Percentiles rank a stretch among this genome's conserved stretches.
These are phyloP conservation scores for Aspergillus flavus DNA, from an alignment of 2,329 filamentous ascomycete species.

Conservation along the genomic window DNA sequence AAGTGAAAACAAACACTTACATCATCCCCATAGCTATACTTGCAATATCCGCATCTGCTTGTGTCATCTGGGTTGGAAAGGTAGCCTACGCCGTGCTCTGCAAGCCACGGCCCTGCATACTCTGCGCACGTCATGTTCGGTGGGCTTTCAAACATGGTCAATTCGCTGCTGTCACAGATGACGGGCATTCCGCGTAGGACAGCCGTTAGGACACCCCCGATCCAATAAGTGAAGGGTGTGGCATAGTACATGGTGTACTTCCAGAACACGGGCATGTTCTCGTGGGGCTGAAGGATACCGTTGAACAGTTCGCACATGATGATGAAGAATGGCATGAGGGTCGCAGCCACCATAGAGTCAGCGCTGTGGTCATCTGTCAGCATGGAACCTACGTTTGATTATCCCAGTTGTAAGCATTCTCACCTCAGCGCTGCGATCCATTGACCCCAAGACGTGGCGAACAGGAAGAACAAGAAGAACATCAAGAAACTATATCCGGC, in stretches of 20 bases:
- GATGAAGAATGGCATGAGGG: constrained; percentile 81
- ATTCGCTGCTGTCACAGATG: constrained; percentile 62
- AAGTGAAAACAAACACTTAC: constrained; percentile 24
- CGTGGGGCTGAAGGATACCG: constrained; percentile 77
- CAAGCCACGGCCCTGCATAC: constrained; percentile 74
- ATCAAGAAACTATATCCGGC: constrained; percentile 74
- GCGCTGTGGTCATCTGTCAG: constrained; percentile 20
- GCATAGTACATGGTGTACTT: constrained; percentile 78
- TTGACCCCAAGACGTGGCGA: constrained; percentile 71
- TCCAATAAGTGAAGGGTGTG: constrained; percentile 82
- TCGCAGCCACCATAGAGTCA: constrained; percentile 71
- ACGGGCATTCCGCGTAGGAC: constrained; percentile 70
- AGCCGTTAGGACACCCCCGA: constrained; percentile 76
- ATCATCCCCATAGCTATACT: constrained; percentile 57
- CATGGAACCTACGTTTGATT: neutral
- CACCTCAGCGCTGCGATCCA: constrained; percentile 73
- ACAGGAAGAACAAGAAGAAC: constrained; percentile 72
- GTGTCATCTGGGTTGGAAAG: constrained; percentile 64
- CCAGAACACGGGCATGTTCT: constrained; percentile 79
- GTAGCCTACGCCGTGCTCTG: constrained; percentile 68
- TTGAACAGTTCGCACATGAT: constrained; percentile 85
- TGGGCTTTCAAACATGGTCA: constrained; percentile 70
- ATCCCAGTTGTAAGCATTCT: constrained; percentile 29
- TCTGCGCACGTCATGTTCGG: constrained; percentile 67
- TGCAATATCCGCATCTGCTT: constrained; percentile 74